Conservation (phyloP, 768 basidiomycete species). For the Pleurotus citrinopileatus region DNA sequence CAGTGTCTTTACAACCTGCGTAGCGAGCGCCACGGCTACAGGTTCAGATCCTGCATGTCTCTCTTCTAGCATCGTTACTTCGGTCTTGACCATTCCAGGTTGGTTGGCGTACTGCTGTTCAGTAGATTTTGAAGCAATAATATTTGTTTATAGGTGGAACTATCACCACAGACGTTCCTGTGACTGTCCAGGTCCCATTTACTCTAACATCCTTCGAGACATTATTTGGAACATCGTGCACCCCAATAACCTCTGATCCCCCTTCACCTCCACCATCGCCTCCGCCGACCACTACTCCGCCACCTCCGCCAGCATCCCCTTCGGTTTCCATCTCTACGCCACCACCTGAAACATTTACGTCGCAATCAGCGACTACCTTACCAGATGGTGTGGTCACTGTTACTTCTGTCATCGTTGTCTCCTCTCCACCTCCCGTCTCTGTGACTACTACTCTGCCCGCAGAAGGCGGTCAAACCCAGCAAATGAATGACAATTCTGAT, state of each 20-base stretch:
- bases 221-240: constrained; percentile 37
- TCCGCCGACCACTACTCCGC: constrained; percentile 10
- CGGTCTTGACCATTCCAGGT: constrained; percentile 34
- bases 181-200: constrained; percentile 33
- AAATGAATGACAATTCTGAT: constrained; percentile 6
- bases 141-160: not conserved
- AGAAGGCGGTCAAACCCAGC: constrained; percentile 8
- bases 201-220: constrained; percentile 32
- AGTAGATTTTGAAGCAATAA: not conserved
- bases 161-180: constrained; percentile 19
- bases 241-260: constrained; percentile 11
- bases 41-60: constrained; percentile 7
- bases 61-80: constrained; percentile 19
- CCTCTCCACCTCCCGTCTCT: constrained; percentile 29
- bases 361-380: constrained; percentile 32
- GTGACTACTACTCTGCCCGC: constrained; percentile 20
- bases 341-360: constrained; percentile 27
- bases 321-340: constrained; percentile 21
- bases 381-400: constrained; percentile 38
- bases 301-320: constrained; percentile 7
- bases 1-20: constrained; percentile 1
- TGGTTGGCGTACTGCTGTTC: constrained; percentile 14
- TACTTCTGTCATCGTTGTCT: constrained; percentile 32
- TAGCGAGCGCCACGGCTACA: constrained; percentile 4
- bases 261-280: constrained; percentile 12